Base-by-base conservation (phyloP, 2,329 filamentous ascomycete species). In the Ascochyta koolunga region DNA sequence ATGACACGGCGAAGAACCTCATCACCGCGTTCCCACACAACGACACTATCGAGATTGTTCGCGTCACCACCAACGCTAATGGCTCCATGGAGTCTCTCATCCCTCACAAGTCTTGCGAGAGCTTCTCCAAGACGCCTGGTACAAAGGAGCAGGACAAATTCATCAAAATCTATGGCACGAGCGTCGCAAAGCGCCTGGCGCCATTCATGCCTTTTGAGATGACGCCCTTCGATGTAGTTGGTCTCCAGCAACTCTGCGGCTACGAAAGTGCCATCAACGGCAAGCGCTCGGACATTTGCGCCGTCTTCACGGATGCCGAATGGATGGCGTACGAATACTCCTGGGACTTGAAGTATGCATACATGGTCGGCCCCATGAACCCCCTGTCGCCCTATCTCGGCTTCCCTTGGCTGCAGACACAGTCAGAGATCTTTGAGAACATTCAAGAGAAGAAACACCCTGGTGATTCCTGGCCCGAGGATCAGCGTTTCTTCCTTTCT, bases 251-350 rank as follows among this genome's bases (percentile, higher is more conserved):
- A 72, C 73, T 88, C 3, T 88, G 85, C 61, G 85, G 85, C 2
- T 87, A 88, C 67, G 85, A 88, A 67, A 82, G 80, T 0, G 84
- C 86, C 21, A 86, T 87, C 54, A 80, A 79, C 0, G 85, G 85
- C 3, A 79, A 77, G 50, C 81, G 15, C 83, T 87, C 69, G 84
- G 84, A 72, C 76, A 83, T 62, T 75, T 84, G 67, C 0, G 76
- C 78, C 21, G 76, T 86, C n/a, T 87, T 88, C 66, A 77, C 78
- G 0, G 80, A 85, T 0, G 79, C 84, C 49, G 85, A 87, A 61
- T 87, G 85, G 85, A 82, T 87, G 41, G 78, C 78, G 1, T 87
- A 85, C 74, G 85, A 87, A 67, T 87, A 87, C 62, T 77, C 82
- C 0, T 84, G 84, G 61, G 85, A 87, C 53, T 70, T 87, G 46